These are phyloP conservation scores for Helenozyma rhizophorensis DNA, from an alignment of 805 yeast species.

Conservation along the genomic window DNA sequence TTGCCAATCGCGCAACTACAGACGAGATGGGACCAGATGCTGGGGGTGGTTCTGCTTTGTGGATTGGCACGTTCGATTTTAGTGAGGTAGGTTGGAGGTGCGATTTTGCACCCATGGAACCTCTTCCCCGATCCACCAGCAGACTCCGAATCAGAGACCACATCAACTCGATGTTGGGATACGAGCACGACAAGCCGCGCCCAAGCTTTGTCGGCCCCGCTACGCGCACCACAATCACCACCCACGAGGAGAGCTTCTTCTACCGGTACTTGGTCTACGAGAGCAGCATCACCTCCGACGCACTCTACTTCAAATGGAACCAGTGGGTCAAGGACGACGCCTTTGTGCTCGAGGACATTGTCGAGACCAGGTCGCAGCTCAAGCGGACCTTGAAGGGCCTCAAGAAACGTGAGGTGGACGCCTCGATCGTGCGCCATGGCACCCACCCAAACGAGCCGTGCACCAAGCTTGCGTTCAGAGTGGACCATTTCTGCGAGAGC, in stretches of 20 bases:
- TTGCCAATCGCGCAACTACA: no score
- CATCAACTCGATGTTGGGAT: no score
- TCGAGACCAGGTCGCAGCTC: conserved; percentile 1
- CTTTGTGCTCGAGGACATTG: conserved; percentile 4
- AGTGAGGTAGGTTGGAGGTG: no score
- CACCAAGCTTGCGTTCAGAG: conserved; percentile 6
- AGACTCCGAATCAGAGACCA: no score
- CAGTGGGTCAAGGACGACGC: no score
- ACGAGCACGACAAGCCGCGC: no score
- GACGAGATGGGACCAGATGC: no score
- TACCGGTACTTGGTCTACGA: conserved; percentile 2
- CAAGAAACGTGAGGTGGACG: background rate
- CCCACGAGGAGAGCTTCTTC: conserved; percentile 1
- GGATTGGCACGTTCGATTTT: no score
- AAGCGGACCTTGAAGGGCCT: background rate
- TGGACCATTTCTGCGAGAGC: background rate
- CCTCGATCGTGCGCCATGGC: no score
- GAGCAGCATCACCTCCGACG: conserved; percentile 1
- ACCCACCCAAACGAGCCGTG: conserved; percentile 3
- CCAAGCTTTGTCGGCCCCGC: background rate
- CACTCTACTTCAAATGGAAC: conserved; percentile 8
- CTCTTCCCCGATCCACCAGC: no score
- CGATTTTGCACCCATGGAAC: no score
- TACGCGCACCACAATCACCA: background rate
- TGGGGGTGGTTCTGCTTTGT: no score